Evolutionary conservation across 208 protist genomes (phyloP).

Genomic region (Leishmania mexicana): DNA sequence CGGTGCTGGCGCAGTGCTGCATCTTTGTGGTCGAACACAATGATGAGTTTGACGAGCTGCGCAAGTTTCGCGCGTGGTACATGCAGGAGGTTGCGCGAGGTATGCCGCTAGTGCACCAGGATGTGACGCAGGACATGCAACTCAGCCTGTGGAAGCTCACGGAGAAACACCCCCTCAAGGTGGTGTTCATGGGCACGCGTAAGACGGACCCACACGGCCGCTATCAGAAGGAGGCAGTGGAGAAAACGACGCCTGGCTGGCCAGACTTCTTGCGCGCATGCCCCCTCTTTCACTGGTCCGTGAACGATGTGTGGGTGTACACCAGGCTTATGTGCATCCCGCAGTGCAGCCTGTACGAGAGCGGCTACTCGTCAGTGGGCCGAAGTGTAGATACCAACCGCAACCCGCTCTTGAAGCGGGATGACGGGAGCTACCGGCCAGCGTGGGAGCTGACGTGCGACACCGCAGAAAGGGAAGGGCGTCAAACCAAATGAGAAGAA

Average conservation of each 20-base stretch:
- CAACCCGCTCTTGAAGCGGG: constrained; percentile 55
- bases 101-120: constrained; percentile 37
- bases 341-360: constrained; percentile 85
- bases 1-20: constrained; percentile 42
- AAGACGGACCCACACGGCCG: constrained; percentile 67
- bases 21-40: constrained; percentile 62
- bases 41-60: constrained; percentile 82
- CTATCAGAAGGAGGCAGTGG: constrained; percentile 58
- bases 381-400: constrained; percentile 40
- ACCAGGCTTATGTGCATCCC: constrained; percentile 58
- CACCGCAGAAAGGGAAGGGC: constrained; percentile 51
- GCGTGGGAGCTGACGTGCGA: constrained; percentile 62
- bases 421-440: constrained; percentile 69
- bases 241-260: constrained; percentile 81
- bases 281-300: constrained; percentile 86
- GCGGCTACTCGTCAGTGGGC: constrained; percentile 91
- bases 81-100: constrained; percentile 33
- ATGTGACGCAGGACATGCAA: constrained; percentile 39
- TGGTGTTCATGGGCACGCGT: constrained; percentile 90
- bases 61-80: constrained; percentile 61
- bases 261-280: constrained; percentile 85
- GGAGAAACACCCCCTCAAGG: constrained; percentile 46
- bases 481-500: background rate
- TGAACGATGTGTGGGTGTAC: constrained; percentile 84
- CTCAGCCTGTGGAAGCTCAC: constrained; percentile 60